Conservation (phyloP, 441 rosid species). For the Isatis lusitanica region DNA sequence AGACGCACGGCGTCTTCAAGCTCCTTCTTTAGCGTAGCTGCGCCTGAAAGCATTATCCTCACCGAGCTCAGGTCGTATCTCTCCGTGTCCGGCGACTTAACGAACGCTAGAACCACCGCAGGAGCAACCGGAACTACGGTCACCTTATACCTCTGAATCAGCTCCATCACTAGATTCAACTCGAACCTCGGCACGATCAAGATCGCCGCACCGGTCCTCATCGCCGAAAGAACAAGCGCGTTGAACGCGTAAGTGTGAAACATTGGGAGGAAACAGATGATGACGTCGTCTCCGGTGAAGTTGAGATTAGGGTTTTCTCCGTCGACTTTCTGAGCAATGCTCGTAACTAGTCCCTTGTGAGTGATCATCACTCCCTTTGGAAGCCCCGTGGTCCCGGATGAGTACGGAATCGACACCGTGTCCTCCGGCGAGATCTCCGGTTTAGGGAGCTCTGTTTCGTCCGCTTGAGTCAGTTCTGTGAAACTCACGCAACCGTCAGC, state of each 20-base stretch:
- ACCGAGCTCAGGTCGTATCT: slow-evolving; percentile 47
- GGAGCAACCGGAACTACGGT: slow-evolving; percentile 55
- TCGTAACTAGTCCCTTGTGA: slow-evolving; percentile 53
- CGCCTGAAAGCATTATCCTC: slow-evolving; percentile 47
- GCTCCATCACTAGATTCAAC: slow-evolving; percentile 35
- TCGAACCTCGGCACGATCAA: slow-evolving; percentile 51
- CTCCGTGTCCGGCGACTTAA: slow-evolving; percentile 42
- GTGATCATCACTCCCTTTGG: slow-evolving; percentile 62
- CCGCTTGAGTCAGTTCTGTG: slow-evolving; percentile 31
- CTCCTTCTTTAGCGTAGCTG: slow-evolving; percentile 54
- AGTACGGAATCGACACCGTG: slow-evolving; percentile 52
- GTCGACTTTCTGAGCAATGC: slow-evolving; percentile 59
- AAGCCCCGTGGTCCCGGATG: slow-evolving; percentile 59
- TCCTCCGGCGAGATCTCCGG: slow-evolving; percentile 45
- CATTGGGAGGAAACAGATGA: slow-evolving; percentile 54
- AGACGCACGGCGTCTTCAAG: slow-evolving; percentile 52
- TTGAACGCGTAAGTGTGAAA: slow-evolving; percentile 52
- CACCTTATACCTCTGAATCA: slow-evolving; percentile 44
- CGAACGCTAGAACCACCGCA: slow-evolving; percentile 51
- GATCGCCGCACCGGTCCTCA: slow-evolving; percentile 51
- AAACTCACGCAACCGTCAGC: slow-evolving; percentile 43
- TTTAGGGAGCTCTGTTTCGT: slow-evolving; percentile 33
- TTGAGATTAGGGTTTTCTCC: slow-evolving; percentile 58
- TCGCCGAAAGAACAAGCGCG: slow-evolving; percentile 47
- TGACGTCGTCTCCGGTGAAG: slow-evolving; percentile 44